Evolutionary conservation across 2,329 filamentous ascomycete genomes (phyloP), one percentile per base, ranked within the genome.

Genomic region (Aureobasidium zeae): DNA sequence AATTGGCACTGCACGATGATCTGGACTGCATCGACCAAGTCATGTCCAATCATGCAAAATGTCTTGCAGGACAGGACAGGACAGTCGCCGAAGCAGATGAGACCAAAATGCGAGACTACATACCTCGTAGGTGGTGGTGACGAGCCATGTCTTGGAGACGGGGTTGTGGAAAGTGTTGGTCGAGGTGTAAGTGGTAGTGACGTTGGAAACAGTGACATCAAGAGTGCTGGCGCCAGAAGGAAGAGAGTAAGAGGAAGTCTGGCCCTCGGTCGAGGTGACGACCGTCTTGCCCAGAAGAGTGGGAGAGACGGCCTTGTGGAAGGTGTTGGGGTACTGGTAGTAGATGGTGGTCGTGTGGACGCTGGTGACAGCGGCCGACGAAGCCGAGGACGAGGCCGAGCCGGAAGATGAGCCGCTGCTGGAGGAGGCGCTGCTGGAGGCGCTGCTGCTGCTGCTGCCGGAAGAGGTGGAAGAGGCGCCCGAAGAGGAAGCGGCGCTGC

Each of bases 321-420:
- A 43, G 22, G 39, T 43, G 39, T 43, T 43, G 39, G 39, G 39
- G 39, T 43, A 43, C 30, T 43, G 21, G 39, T 43, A 43, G 39
- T 26, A 43, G 39, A 43, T 28, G 30, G 39, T 43, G 29, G 30
- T 26, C 15, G 39, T 43, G 21, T 21, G 15, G 39, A 26, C 22
- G 10, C 21, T 13, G 30, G 31, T n/a, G 39, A 12, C 21, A 22
- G 38, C 29, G 6, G 6, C 8, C 10, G 20, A 4, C 2, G 9
- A 8, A 8, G 28, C 24, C 8, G 37, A 11, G 16, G 12, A 19
- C 10, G 17, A 17, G 19, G 10, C n/a, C 24, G 21, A 11, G 15
- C 19, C 10, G 9, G 38, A 19, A 11, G 19, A 32, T 17, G 30
- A 22, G 21, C 16, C 4, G 19, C 20, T n/a, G 29, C 16, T n/a